These are phyloP conservation scores for Ambrosiella cleistominuta DNA, from an alignment of 2,329 filamentous ascomycete genomes.

Conservation along the genomic window DNA sequence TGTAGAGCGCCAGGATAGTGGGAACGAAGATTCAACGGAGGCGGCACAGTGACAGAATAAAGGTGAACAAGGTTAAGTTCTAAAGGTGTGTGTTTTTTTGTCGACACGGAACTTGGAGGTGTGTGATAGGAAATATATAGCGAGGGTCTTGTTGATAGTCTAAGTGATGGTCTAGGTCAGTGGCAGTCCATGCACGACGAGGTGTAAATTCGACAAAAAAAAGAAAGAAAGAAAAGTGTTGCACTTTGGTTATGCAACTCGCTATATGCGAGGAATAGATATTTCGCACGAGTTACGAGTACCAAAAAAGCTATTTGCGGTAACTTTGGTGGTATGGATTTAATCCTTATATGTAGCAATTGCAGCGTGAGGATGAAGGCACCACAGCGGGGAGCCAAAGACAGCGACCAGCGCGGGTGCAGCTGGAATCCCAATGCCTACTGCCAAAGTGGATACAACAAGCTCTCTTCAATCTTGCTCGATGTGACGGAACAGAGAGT, in stretches of 20 bases:
- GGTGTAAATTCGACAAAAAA: too few relatives aligned
- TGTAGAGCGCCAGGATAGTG: background rate
- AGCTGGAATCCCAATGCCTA: background rate
- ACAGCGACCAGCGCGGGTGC: background rate
- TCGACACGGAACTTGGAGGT: too few relatives aligned
- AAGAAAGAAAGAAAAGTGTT: too few relatives aligned
- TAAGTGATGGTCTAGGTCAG: too few relatives aligned
- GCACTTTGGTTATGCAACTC: background rate
- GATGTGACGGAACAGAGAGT: background rate
- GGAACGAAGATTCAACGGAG: constrained; percentile 10
- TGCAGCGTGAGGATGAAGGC: background rate
- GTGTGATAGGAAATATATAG: too few relatives aligned
- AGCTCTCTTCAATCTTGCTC: background rate
- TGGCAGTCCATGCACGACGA: too few relatives aligned
- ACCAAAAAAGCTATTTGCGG: background rate
- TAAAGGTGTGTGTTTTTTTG: too few relatives aligned
- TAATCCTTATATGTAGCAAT: background rate
- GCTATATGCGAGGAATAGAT: background rate
- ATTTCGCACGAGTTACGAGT: background rate
- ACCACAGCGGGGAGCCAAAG: background rate
- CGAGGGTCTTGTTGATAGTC: too few relatives aligned
- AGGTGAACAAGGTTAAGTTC: background rate
- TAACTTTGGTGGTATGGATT: background rate
- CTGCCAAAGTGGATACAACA: background rate
- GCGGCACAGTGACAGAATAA: constrained; percentile 8